A percentile compares a stretch with the other conserved stretches of the same genome.
phyloP scores from a whole-genome alignment of 305 asterid species.

The Solanum hybrid region DNA sequence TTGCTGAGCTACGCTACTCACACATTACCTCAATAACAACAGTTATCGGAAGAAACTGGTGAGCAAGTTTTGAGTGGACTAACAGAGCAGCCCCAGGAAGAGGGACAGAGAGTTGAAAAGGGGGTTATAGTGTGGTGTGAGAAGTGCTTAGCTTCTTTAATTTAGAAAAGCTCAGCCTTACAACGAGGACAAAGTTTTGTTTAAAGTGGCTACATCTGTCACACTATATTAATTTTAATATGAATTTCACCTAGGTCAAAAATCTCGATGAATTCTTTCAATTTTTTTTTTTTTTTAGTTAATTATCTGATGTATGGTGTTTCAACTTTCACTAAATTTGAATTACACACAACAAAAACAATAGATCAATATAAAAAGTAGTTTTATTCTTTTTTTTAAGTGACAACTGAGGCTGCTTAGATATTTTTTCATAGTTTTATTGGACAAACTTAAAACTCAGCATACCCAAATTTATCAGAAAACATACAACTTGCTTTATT shows the following conservation, averaged over 20 bases:
- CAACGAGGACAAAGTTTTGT: conserved; percentile 8
- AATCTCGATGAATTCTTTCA: background rate
- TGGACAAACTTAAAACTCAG: background rate
- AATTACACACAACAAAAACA: too few species aligned
- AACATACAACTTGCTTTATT: background rate
- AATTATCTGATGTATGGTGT: too few species aligned
- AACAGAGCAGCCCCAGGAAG: background rate
- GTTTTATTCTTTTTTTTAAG: background rate
- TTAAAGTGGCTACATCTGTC: background rate
- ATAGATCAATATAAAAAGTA: too few species aligned
- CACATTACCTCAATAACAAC: background rate
- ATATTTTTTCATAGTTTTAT: too few species aligned
- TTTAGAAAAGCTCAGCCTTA: conserved; percentile 9
- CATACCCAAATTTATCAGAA: background rate
- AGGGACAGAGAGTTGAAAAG: conserved; percentile 1
- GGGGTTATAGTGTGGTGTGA: background rate
- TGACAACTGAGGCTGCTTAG: background rate
- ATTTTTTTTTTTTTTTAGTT: too few species aligned
- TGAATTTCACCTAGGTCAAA: background rate
- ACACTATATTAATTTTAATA: background rate
- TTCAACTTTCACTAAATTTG: too few species aligned
- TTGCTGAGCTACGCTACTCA: background rate
- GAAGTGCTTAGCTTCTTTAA: conserved; percentile 2
- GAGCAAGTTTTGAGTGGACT: background rate
- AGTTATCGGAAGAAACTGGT: background rate